Evolutionary conservation across 768 basidiomycete genomes (phyloP).

Genomic region (Suillus americanus): DNA sequence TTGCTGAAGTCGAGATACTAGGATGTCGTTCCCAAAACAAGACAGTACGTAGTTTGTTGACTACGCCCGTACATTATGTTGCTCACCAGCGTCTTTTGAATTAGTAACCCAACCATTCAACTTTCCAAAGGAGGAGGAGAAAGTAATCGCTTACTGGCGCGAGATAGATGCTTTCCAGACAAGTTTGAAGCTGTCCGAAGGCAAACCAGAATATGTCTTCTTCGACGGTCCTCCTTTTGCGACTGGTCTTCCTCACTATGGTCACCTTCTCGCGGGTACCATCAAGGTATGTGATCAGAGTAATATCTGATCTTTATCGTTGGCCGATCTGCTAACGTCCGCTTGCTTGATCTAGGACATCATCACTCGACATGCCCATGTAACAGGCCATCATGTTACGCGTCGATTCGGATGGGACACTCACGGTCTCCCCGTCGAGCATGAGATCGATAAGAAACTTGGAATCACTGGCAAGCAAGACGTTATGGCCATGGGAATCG

Average conservation of each 20-base stretch:
- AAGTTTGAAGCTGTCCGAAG: slow-evolving; percentile 88
- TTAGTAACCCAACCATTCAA: slow-evolving; percentile 75
- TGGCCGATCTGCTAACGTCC: neutral
- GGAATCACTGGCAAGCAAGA: slow-evolving; percentile 91
- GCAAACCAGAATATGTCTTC: slow-evolving; percentile 88
- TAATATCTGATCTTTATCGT: slow-evolving; percentile 10
- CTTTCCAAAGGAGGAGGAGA: slow-evolving; percentile 87
- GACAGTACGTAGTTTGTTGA: slow-evolving; percentile 53
- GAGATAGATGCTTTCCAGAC: slow-evolving; percentile 99
- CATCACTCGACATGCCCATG: slow-evolving; percentile 93
- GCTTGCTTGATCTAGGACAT: slow-evolving; percentile 69
- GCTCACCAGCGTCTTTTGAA: slow-evolving; percentile 12
- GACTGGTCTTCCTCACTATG: slow-evolving; percentile 95
- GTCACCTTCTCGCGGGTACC: slow-evolving; percentile 89
- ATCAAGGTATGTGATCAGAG: slow-evolving; percentile 66
- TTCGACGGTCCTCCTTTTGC: slow-evolving; percentile 98
- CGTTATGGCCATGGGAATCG: slow-evolving; percentile 94
- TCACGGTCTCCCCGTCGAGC: slow-evolving; percentile 97
- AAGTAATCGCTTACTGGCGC: slow-evolving; percentile 87
- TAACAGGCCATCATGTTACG: slow-evolving; percentile 88
- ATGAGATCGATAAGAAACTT: slow-evolving; percentile 97
- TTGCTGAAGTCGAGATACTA: slow-evolving; percentile 4
- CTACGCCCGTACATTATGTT: neutral
- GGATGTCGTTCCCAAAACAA: slow-evolving; percentile 69
- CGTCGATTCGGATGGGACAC: slow-evolving; percentile 99